phyloP scores from a whole-genome alignment of 1,139 yeast genomes.

The Scheffersomyces illinoinensis region DNA sequence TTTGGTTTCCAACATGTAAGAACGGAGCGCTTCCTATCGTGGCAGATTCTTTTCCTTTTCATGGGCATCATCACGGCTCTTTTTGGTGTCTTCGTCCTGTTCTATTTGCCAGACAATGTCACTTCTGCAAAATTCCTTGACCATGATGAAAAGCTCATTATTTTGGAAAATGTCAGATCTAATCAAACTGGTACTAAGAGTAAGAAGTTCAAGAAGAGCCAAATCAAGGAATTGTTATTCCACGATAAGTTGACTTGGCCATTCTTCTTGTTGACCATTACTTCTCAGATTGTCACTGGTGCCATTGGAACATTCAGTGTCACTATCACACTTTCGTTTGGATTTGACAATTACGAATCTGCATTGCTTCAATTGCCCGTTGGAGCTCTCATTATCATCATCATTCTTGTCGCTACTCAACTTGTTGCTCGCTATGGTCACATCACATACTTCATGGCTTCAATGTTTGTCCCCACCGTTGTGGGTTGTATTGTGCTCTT shows the following conservation, averaged over 20 bases:
- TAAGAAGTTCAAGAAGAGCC: constrained; percentile 25
- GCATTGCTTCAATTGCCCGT: constrained; percentile 44
- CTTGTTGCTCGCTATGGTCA: constrained; percentile 28
- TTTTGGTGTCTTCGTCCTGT: constrained; percentile 29
- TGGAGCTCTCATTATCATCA: constrained; percentile 36
- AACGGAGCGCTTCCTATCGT: constrained; percentile 22
- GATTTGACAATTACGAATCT: constrained; percentile 31
- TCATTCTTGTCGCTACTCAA: constrained; percentile 33
- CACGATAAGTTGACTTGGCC: constrained; percentile 40
- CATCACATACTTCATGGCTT: constrained; percentile 24
- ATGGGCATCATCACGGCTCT: constrained; percentile 37
- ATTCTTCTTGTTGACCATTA: constrained; percentile 31
- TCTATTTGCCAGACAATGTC: constrained; percentile 42
- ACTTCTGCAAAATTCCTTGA: constrained; percentile 37
- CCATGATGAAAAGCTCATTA: constrained; percentile 34
- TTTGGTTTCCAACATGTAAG: constrained; percentile 43
- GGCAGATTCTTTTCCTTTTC: constrained; percentile 42
- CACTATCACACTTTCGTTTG: constrained; percentile 39
- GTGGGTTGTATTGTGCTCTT: constrained; percentile 39
- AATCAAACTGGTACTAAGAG: constrained; percentile 31
- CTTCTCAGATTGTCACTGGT: constrained; percentile 43
- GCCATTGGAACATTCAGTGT: constrained; percentile 43
- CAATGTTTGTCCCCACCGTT: constrained; percentile 37
- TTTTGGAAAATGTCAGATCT: constrained; percentile 13
- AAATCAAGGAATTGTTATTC: constrained; percentile 31